Evolutionary conservation across 2,329 filamentous ascomycete genomes (phyloP).

Genomic region (Coniella lustricola): DNA sequence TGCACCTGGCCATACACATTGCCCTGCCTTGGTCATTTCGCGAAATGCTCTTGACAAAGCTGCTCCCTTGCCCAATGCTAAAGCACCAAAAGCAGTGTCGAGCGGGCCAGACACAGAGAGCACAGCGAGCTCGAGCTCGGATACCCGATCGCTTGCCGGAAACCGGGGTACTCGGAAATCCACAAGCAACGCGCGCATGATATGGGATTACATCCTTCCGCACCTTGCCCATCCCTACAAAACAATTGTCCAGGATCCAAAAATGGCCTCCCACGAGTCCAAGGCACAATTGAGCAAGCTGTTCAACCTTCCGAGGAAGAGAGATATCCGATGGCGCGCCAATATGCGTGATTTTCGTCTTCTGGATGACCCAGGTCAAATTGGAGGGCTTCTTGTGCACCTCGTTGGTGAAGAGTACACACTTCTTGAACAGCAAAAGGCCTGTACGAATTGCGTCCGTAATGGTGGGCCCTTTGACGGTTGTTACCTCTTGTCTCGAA

Average conservation of each 20-base stretch:
- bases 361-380: conserved; percentile 3
- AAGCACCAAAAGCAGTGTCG: background rate
- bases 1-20: background rate
- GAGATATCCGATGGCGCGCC: conserved; percentile 3
- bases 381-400: conserved; percentile 12
- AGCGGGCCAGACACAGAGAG: background rate
- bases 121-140: background rate
- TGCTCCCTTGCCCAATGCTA: conserved; percentile 3
- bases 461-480: conserved; percentile 9
- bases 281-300: background rate
- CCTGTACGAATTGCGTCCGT: conserved; percentile 3
- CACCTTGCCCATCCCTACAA: conserved; percentile 4
- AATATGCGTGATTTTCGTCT: background rate
- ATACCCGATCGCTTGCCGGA: background rate
- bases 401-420: conserved; percentile 1
- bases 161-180: background rate
- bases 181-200: background rate
- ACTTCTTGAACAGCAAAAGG: background rate
- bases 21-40: conserved; percentile 4
- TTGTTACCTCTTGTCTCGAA: conserved; percentile 1
- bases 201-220: conserved; percentile 13
- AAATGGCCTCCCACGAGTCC: too few species aligned
- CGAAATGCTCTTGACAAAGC: conserved; percentile 2
- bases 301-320: conserved; percentile 1
- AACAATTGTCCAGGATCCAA: background rate